phyloP scores from a whole-genome alignment of 208 protist species.

The Borovskyia barvae region DNA sequence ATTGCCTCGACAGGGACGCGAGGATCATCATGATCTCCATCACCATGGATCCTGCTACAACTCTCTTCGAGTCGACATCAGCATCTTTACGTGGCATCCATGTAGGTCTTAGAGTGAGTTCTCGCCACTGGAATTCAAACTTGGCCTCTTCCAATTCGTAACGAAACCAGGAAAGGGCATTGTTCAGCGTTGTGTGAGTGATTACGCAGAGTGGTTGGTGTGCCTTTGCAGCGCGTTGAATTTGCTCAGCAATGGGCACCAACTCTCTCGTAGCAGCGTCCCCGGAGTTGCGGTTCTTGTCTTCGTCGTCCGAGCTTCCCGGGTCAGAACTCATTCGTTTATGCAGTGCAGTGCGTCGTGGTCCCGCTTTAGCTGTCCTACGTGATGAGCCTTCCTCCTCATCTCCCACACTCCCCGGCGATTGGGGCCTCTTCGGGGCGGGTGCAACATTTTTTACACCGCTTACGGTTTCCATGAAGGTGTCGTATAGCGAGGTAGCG shows the following conservation, averaged over 20 bases:
- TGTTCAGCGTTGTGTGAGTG: conserved; percentile 4
- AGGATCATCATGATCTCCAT: no score
- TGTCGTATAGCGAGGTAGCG: conserved; percentile 19
- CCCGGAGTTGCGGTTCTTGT: neutral
- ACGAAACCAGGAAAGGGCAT: conserved; percentile 14
- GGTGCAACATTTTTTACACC: conserved; percentile 13
- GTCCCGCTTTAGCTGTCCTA: no score
- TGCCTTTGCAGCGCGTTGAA: conserved; percentile 10
- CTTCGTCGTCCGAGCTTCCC: neutral
- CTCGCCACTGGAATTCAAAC: conserved; percentile 17
- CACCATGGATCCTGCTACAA: no score
- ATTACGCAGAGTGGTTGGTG: conserved; percentile 26
- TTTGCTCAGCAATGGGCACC: conserved; percentile 8
- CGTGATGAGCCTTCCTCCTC: neutral
- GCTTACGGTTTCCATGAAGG: conserved; percentile 38
- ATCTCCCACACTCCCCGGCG: neutral
- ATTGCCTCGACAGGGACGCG: conserved; percentile 3
- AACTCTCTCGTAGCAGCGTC: neutral
- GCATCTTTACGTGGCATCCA: no score
- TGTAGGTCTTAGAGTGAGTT: conserved; percentile 1
- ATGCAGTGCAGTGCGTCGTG: no score
- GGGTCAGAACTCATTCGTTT: neutral
- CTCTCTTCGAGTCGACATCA: no score
- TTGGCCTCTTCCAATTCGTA: conserved; percentile 12
- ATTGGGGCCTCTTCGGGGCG: neutral